Evolutionary conservation across 768 basidiomycete genomes (phyloP).

Genomic region (Lentinula sp.): DNA sequence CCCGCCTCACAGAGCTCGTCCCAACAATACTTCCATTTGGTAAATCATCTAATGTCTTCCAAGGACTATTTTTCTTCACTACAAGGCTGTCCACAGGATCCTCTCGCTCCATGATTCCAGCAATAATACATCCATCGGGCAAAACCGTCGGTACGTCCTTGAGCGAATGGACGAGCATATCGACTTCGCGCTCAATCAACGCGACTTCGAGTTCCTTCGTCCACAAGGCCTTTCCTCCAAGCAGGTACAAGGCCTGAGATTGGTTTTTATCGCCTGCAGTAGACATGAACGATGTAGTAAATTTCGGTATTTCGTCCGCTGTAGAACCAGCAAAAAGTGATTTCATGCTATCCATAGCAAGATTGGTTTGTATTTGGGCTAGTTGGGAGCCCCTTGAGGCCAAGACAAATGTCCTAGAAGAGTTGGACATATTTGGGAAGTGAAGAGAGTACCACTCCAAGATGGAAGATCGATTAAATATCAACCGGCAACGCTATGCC

Average conservation of each 20-base stretch:
- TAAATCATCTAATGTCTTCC: constrained; percentile 73
- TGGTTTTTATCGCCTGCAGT: constrained; percentile 91
- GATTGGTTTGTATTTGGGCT: constrained; percentile 85
- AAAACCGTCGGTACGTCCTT: constrained; percentile 93
- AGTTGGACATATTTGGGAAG: background rate
- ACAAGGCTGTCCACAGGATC: constrained; percentile 88
- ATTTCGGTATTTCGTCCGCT: constrained; percentile 31
- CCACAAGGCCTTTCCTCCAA: constrained; percentile 93
- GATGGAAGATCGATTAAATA: background rate
- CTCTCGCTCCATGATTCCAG: constrained; percentile 80
- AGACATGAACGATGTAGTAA: constrained; percentile 41
- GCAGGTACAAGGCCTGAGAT: constrained; percentile 74
- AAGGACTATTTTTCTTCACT: constrained; percentile 52
- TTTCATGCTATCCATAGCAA: constrained; percentile 62
- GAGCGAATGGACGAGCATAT: constrained; percentile 88
- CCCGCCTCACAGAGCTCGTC: constrained; percentile 87
- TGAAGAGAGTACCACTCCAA: background rate
- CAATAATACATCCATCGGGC: constrained; percentile 79
- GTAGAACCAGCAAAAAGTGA: constrained; percentile 39
- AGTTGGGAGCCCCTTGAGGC: constrained; percentile 87
- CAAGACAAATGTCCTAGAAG: constrained; percentile 56
- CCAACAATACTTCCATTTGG: constrained; percentile 91
- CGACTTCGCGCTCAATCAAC: constrained; percentile 64
- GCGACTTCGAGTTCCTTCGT: constrained; percentile 93
- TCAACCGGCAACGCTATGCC: background rate